A percentile compares a stretch with the other conserved stretches of the same genome.
These are phyloP conservation scores for Phaeophleospora eucalypticola DNA, from an alignment of 2,329 filamentous ascomycete genomes.

Conservation along the genomic window DNA sequence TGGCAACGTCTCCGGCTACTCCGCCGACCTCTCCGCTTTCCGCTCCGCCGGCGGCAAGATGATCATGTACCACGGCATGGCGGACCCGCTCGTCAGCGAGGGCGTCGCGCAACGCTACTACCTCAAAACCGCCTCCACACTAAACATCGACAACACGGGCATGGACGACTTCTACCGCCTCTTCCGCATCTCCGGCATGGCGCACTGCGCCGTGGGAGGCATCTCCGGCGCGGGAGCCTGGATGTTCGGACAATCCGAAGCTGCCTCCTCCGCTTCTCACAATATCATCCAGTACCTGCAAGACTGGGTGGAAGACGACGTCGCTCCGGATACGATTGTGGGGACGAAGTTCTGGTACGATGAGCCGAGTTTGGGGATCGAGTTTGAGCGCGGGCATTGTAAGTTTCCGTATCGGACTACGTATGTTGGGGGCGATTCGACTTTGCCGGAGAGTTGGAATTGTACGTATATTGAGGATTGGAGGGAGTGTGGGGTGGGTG, in stretches of 20 bases:
- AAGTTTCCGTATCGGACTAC: conserved; percentile 32
- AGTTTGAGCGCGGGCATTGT: conserved; percentile 47
- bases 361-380: conserved; percentile 37
- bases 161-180: conserved; percentile 42
- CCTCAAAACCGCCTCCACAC: conserved; percentile 40
- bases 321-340: conserved; percentile 31
- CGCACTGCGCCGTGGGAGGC: conserved; percentile 47
- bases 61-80: conserved; percentile 41
- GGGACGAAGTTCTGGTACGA: conserved; percentile 47
- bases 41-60: conserved; percentile 42
- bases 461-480: conserved; percentile 32
- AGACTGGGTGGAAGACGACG: conserved; percentile 33
- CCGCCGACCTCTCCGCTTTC: conserved; percentile 39
- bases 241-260: conserved; percentile 38
- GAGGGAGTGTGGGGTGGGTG: conserved; percentile 24
- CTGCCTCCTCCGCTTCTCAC: conserved; percentile 29
- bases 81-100: conserved; percentile 43
- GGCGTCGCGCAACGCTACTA: conserved; percentile 48
- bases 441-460: conserved; percentile 34
- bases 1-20: conserved; percentile 39
- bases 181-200: conserved; percentile 52
- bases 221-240: conserved; percentile 41
- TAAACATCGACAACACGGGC: conserved; percentile 37
- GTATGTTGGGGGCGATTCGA: conserved; percentile 36
- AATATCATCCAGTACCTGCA: conserved; percentile 49